These are phyloP conservation scores for Plasmodium sp. DNA, from an alignment of 169 alveolate species.

Conservation along the genomic window DNA sequence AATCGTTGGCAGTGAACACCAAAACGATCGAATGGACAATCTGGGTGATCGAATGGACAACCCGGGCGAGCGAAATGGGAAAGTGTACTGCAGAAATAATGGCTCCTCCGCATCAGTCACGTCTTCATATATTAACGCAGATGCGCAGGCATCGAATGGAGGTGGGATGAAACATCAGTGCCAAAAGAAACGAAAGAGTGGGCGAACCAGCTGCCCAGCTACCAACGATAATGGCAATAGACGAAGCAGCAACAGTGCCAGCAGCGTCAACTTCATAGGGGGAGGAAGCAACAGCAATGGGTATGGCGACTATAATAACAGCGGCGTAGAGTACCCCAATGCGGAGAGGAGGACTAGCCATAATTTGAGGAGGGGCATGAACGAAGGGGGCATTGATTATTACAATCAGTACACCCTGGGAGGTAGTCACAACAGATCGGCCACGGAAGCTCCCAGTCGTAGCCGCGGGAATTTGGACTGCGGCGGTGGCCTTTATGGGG, in stretches of 20 bases:
- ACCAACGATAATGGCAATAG: not conserved
- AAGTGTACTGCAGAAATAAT: not conserved
- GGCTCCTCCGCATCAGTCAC: slow-evolving; percentile 1
- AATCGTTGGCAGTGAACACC: not conserved
- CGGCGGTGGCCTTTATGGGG: not conserved
- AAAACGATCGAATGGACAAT: not conserved
- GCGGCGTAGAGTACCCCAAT: not conserved
- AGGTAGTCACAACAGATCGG: not conserved
- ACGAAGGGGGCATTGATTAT: not conserved
- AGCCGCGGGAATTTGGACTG: not conserved
- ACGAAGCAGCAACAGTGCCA: not conserved
- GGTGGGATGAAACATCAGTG: not conserved
- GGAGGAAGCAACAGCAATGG: not conserved
- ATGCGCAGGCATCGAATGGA: not conserved
- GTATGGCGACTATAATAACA: not conserved
- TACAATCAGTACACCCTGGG: not conserved
- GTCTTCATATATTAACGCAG: not conserved
- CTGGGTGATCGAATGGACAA: not conserved
- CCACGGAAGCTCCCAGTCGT: not conserved
- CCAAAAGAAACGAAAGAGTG: slow-evolving; percentile 6
- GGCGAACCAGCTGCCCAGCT: not conserved
- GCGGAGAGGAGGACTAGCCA: not conserved
- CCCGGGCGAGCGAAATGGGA: not conserved
- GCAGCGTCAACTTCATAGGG: not conserved
- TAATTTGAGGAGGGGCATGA: not conserved